Conservation (phyloP, 495 filamentous ascomycete genomes). For the Antarctomyces pellizariae region DNA sequence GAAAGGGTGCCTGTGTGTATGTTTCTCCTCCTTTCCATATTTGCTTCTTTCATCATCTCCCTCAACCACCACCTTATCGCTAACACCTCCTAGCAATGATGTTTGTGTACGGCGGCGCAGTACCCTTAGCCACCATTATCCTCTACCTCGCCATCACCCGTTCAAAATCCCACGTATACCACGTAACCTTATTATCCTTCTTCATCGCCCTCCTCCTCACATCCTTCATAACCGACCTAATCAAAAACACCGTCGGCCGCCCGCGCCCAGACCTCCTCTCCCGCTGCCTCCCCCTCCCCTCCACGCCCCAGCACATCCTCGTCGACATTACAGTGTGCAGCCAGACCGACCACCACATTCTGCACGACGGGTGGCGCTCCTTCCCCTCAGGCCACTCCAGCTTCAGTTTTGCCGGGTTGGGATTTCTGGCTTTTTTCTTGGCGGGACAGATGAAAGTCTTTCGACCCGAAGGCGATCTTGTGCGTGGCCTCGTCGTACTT, state of each 20-base stretch:
- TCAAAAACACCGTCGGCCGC: conserved; percentile 81
- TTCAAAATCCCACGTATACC: conserved; percentile 51
- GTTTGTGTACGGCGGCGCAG: conserved; percentile 47
- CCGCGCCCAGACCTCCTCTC: conserved; percentile 77
- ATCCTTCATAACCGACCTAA: conserved; percentile 62
- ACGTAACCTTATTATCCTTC: conserved; percentile 66
- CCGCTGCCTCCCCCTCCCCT: conserved; percentile 51
- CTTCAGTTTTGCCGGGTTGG: conserved; percentile 69
- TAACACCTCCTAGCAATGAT: conserved; percentile 52
- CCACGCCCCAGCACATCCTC: conserved; percentile 38
- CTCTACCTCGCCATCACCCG: conserved; percentile 36
- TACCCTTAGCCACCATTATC: conserved; percentile 43
- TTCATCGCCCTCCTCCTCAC: conserved; percentile 55
- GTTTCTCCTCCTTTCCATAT: conserved; percentile 10
- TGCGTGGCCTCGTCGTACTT: conserved; percentile 37
- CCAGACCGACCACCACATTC: conserved; percentile 43
- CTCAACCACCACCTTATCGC: too few species aligned
- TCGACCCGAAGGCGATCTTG: conserved; percentile 46
- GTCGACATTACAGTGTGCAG: conserved; percentile 65
- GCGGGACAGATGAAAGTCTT: conserved; percentile 62
- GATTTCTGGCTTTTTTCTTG: conserved; percentile 60
- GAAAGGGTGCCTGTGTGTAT: conserved; percentile 66
- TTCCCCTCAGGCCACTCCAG: conserved; percentile 80
- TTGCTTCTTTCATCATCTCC: too few species aligned
- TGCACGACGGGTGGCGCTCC: conserved; percentile 84